phyloP scores from a whole-genome alignment of 2,329 filamentous ascomycete species.

The Fusarium bulbicola region DNA sequence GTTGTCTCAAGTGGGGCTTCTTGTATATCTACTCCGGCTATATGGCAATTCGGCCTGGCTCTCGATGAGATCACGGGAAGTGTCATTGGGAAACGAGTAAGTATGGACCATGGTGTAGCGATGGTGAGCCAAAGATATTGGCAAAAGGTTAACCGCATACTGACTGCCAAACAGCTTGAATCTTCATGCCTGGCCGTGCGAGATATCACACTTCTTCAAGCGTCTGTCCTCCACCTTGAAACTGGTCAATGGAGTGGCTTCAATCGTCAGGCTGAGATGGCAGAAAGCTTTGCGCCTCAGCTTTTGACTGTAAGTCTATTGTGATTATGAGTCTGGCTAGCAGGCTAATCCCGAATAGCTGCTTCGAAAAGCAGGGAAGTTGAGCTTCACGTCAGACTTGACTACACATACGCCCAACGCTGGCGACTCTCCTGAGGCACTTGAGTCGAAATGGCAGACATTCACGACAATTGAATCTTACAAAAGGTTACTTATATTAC shows the following conservation, averaged over 20 bases:
- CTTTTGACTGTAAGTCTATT: constrained; percentile 29
- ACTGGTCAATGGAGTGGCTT: constrained; percentile 39
- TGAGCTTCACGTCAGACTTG: constrained; percentile 32
- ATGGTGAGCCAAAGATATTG: background rate
- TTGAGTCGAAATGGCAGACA: constrained; percentile 37
- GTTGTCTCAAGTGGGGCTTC: constrained; percentile 36
- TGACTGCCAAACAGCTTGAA: constrained; percentile 20
- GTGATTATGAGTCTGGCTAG: background rate
- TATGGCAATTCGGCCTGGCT: constrained; percentile 41
- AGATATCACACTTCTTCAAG: constrained; percentile 36
- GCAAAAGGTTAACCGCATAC: background rate
- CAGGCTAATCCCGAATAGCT: constrained; percentile 22
- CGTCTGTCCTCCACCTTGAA: constrained; percentile 37
- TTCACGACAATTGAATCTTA: constrained; percentile 33
- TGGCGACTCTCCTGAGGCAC: constrained; percentile 22
- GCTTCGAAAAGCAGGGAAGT: constrained; percentile 34
- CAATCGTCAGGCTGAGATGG: constrained; percentile 28
- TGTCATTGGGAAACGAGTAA: constrained; percentile 29
- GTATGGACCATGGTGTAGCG: background rate
- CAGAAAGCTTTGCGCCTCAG: constrained; percentile 30
- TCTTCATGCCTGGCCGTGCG: constrained; percentile 8
- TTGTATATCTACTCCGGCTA: constrained; percentile 23
- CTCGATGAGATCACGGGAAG: constrained; percentile 30
- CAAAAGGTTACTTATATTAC: constrained; percentile 30
- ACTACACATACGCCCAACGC: constrained; percentile 17